Conservation (phyloP, 176 grass and related monocot genomes). For the Cymbopogon citratus region DNA sequence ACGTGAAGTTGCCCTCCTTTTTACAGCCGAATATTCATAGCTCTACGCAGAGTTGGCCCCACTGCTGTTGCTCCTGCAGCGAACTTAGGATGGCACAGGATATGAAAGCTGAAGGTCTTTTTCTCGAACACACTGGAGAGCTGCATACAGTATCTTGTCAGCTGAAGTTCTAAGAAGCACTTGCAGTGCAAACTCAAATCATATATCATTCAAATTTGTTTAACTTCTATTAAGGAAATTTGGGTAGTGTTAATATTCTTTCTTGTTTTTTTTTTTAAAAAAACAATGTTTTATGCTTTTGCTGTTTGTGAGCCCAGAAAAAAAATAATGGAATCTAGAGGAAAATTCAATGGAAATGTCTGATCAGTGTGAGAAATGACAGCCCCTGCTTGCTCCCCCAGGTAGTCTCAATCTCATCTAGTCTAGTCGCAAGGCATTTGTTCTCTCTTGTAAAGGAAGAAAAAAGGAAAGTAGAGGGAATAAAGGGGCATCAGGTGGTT, state of each 20-base stretch:
- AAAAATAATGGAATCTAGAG: background rate
- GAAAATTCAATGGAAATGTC: background rate
- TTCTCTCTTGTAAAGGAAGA: background rate
- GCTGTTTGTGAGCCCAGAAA: background rate
- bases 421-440: background rate
- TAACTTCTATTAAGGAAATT: background rate
- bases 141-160: background rate
- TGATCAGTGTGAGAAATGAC: background rate
- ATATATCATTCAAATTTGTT: background rate
- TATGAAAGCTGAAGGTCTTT: background rate
- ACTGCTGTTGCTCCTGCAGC: conserved; percentile 9
- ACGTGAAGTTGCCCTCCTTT: conserved; percentile 10
- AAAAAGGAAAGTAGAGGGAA: background rate
- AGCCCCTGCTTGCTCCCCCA: background rate
- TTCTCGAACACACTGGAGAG: background rate
- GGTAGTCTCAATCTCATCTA: background rate
- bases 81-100: background rate
- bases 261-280: too few species aligned
- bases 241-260: background rate
- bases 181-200: background rate
- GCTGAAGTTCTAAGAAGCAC: background rate
- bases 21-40: conserved; percentile 12
- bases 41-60: background rate
- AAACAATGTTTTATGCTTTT: too few species aligned
- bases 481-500: background rate